Evolutionary conservation across 345 rosid genomes (phyloP).

Genomic region (Aquilaria malaccensis): DNA sequence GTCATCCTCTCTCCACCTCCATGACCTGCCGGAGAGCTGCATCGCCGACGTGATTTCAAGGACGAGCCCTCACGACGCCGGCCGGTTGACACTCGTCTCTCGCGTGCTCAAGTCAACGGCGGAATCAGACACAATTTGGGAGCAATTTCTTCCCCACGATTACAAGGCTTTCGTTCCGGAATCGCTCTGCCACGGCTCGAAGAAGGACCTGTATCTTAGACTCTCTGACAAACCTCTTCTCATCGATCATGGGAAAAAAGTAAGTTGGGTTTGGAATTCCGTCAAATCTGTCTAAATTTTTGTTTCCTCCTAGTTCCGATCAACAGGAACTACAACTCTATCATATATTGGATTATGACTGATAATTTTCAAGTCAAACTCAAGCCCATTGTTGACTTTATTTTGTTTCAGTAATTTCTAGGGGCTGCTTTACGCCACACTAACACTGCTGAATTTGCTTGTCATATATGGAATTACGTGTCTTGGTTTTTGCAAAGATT

Average conservation of each 20-base stretch:
- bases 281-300: too few relatives aligned
- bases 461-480: too few relatives aligned
- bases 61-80: constrained; percentile 2
- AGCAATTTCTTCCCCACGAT: neutral
- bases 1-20: too few relatives aligned
- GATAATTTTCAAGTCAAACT: too few relatives aligned
- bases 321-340: too few relatives aligned
- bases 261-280: neutral
- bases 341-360: too few relatives aligned
- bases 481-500: too few relatives aligned
- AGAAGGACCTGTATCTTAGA: neutral
- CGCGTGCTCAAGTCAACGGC: neutral
- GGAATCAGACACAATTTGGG: constrained; percentile 1
- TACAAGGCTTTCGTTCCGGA: neutral
- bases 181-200: neutral
- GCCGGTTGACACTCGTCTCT: constrained; percentile 1
- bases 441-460: too few relatives aligned
- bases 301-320: too few relatives aligned
- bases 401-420: too few relatives aligned
- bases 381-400: too few relatives aligned
- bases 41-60: neutral
- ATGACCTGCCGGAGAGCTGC: neutral
- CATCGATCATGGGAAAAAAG: neutral
- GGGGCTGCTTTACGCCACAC: too few relatives aligned
- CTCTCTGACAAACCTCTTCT: neutral